These are phyloP conservation scores for Prunus dulcis DNA, from an alignment of 306 rosid genomes.

Conservation along the genomic window DNA sequence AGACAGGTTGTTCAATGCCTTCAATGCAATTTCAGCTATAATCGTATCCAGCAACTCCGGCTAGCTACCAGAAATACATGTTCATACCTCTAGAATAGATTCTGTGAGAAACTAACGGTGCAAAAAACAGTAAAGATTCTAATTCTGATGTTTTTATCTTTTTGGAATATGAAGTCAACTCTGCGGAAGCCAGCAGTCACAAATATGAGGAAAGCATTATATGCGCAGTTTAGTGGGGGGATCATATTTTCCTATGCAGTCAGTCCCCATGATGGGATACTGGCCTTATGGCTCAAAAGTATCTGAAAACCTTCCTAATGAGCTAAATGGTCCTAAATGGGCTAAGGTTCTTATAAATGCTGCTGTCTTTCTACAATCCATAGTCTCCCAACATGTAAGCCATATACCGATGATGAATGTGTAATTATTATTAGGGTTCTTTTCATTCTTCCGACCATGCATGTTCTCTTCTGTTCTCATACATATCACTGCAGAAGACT, in stretches of 20 bases:
- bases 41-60: slow-evolving; percentile 48
- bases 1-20: slow-evolving; percentile 36
- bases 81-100: neutral
- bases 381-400: slow-evolving; percentile 53
- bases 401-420: neutral
- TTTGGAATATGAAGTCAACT: slow-evolving; percentile 39
- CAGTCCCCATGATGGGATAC: slow-evolving; percentile 38
- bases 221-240: slow-evolving; percentile 43
- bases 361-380: slow-evolving; percentile 46
- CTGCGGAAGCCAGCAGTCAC: slow-evolving; percentile 42
- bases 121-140: neutral
- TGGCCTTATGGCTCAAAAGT: slow-evolving; percentile 58
- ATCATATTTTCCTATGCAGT: slow-evolving; percentile 38
- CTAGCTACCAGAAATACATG: slow-evolving; percentile 52
- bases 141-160: neutral
- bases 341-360: slow-evolving; percentile 37
- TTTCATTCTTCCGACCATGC: neutral
- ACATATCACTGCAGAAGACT: neutral
- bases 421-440: neutral
- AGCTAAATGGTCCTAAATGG: slow-evolving; percentile 51
- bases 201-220: slow-evolving; percentile 55
- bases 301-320: slow-evolving; percentile 42
- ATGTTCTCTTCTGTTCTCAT: too few relatives aligned
- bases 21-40: slow-evolving; percentile 45
- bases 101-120: too few relatives aligned